Evolutionary conservation across 805 yeast genomes (phyloP).

Genomic region (Yamadazyma sp.): DNA sequence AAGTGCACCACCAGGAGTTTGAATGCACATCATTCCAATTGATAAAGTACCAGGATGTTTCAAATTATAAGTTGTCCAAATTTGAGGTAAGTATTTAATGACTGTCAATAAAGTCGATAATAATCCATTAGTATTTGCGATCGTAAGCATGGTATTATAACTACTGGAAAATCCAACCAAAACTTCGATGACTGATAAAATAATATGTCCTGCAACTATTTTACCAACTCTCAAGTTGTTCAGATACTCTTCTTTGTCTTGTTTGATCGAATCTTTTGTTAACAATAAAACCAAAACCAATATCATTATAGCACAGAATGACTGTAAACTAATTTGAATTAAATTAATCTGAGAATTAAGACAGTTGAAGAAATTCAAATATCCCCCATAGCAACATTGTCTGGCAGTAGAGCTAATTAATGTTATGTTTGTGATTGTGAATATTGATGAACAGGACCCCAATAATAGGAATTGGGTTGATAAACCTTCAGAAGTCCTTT

Average conservation of each 20-base stretch:
- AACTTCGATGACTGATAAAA: conserved; percentile 31
- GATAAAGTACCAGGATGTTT: conserved; percentile 81
- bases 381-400: conserved; percentile 51
- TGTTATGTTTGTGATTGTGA: conserved; percentile 64
- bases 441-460: conserved; percentile 67
- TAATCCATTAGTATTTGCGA: conserved; percentile 63
- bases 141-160: conserved; percentile 22
- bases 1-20: conserved; percentile 84
- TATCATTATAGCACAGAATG: conserved; percentile 56
- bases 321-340: conserved; percentile 63
- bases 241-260: conserved; percentile 42
- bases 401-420: conserved; percentile 60
- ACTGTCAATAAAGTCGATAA: conserved; percentile 61
- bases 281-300: conserved; percentile 50
- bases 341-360: conserved; percentile 63
- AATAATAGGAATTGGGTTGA: conserved; percentile 69
- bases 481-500: conserved; percentile 72
- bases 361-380: conserved; percentile 54
- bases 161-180: conserved; percentile 27
- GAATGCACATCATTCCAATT: conserved; percentile 76
- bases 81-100: conserved; percentile 77
- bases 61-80: conserved; percentile 61
- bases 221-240: conserved; percentile 41
- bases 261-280: conserved; percentile 46
- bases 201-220: conserved; percentile 36